A percentile compares a stretch with the other conserved stretches of the same genome.
phyloP scores from a whole-genome alignment of 108 stramenopile species.

The Skeletonema potamos region DNA sequence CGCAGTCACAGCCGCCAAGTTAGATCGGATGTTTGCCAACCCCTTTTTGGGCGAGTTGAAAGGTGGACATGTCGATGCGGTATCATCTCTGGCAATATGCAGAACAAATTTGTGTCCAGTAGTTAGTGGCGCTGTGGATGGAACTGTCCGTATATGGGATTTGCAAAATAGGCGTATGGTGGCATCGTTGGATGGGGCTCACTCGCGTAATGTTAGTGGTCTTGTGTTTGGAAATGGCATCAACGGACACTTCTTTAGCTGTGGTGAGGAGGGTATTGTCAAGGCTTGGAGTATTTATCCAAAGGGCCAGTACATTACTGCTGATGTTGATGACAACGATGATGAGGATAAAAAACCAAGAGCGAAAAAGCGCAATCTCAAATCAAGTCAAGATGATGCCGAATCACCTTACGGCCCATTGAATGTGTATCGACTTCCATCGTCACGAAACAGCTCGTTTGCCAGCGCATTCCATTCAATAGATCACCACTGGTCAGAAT shows the following conservation, averaged over 20 bases:
- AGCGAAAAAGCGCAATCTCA: not conserved
- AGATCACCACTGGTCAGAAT: conserved; percentile 91
- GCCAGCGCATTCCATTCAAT: conserved; percentile 79
- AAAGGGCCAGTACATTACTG: conserved; percentile 2
- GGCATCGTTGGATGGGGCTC: conserved; percentile 72
- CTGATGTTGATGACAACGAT: conserved; percentile 12
- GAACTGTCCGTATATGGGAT: conserved; percentile 95
- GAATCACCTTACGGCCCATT: conserved; percentile 29
- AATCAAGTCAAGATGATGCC: conserved; percentile 8
- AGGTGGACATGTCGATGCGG: conserved; percentile 94
- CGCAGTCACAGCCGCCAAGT: conserved; percentile 93
- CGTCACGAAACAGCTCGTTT: conserved; percentile 1
- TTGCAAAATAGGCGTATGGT: conserved; percentile 78
- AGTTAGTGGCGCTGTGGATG: conserved; percentile 93
- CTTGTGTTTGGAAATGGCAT: conserved; percentile 64
- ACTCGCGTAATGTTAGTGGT: conserved; percentile 69
- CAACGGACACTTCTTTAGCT: conserved; percentile 86
- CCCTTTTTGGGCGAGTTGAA: conserved; percentile 91
- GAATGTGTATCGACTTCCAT: conserved; percentile 27
- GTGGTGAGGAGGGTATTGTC: conserved; percentile 86
- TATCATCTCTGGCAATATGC: conserved; percentile 76
- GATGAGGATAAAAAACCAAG: conserved; percentile 25
- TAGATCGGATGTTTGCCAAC: conserved; percentile 96
- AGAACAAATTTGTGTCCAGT: conserved; percentile 82
- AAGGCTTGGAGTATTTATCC: conserved; percentile 25